Evolutionary conservation across 208 protist species (phyloP).

Genomic region (Porcisia deanei): DNA sequence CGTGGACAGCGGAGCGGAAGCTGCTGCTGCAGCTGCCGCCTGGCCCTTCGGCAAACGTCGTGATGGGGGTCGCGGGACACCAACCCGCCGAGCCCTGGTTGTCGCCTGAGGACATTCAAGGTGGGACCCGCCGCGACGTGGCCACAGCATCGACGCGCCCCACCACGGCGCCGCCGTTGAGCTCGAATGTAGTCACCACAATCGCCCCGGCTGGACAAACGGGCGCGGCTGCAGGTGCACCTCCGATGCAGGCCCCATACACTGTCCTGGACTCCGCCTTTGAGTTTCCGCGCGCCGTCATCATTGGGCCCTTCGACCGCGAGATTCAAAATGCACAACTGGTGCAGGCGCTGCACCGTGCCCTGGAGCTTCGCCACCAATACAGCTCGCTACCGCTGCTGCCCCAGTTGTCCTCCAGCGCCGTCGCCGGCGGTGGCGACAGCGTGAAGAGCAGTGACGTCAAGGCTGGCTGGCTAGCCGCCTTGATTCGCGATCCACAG

Average conservation of each 20-base stretch:
- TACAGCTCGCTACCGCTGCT: conserved; percentile 47
- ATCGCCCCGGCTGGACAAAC: background rate
- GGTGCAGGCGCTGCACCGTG: conserved; percentile 71
- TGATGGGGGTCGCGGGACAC: conserved; percentile 1
- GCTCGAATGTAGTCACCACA: background rate
- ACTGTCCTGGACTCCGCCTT: conserved; percentile 66
- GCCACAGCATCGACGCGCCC: background rate
- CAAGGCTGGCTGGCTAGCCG: conserved; percentile 32
- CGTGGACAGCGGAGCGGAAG: conserved; percentile 65
- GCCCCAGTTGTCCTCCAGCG: conserved; percentile 6
- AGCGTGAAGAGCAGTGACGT: conserved; percentile 10
- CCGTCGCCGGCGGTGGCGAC: background rate
- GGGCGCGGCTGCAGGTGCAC: background rate
- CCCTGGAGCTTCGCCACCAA: conserved; percentile 69
- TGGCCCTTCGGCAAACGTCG: background rate
- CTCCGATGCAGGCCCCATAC: conserved; percentile 41
- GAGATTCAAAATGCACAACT: conserved; percentile 63
- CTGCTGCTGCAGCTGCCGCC: conserved; percentile 22
- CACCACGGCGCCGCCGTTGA: background rate
- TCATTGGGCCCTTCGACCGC: conserved; percentile 69
- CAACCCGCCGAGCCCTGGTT: background rate
- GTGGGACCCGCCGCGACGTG: conserved; percentile 1
- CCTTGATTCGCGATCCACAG: conserved; percentile 38
- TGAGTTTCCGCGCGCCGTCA: conserved; percentile 61
- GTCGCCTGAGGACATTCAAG: background rate